phyloP scores from a whole-genome alignment of 2,329 filamentous ascomycete genomes.

The Colletotrichum cereale region DNA sequence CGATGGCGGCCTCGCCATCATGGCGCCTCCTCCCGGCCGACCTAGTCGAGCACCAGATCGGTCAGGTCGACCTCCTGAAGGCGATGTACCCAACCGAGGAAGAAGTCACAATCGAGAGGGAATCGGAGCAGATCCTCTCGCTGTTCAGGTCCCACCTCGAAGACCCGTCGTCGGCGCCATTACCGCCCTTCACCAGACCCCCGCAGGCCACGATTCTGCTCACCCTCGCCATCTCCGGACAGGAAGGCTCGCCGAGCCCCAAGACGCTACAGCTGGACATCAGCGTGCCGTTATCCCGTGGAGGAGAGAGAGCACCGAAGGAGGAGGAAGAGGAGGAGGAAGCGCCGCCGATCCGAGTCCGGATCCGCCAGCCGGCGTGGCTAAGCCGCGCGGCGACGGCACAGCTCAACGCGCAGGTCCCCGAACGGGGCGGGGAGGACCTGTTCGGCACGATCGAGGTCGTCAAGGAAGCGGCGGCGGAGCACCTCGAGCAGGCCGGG shows the following conservation, averaged over 20 bases:
- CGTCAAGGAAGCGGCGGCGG: conserved; percentile 52
- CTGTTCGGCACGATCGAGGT: conserved; percentile 60
- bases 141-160: not conserved
- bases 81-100: conserved; percentile 63
- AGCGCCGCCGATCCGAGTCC: conserved; percentile 55
- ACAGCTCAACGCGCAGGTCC: conserved; percentile 53
- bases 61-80: conserved; percentile 63
- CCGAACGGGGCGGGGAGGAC: conserved; percentile 53
- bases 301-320: conserved; percentile 27
- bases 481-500: conserved; percentile 46
- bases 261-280: conserved; percentile 51
- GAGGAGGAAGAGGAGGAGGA: conserved; percentile 50
- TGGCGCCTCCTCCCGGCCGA: conserved; percentile 53
- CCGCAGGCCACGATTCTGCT: conserved; percentile 45
- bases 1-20: conserved; percentile 22
- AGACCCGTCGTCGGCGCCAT: not conserved
- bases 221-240: conserved; percentile 43
- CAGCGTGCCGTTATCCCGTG: conserved; percentile 48
- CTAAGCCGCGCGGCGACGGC: conserved; percentile 62
- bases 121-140: not conserved
- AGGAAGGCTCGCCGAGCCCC: not conserved
- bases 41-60: conserved; percentile 60
- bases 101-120: conserved; percentile 35
- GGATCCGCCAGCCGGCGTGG: conserved; percentile 64
- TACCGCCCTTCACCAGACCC: not conserved